Base-by-base conservation (phyloP, 139 green algal genomes). In the Coelastrella sp. region DNA sequence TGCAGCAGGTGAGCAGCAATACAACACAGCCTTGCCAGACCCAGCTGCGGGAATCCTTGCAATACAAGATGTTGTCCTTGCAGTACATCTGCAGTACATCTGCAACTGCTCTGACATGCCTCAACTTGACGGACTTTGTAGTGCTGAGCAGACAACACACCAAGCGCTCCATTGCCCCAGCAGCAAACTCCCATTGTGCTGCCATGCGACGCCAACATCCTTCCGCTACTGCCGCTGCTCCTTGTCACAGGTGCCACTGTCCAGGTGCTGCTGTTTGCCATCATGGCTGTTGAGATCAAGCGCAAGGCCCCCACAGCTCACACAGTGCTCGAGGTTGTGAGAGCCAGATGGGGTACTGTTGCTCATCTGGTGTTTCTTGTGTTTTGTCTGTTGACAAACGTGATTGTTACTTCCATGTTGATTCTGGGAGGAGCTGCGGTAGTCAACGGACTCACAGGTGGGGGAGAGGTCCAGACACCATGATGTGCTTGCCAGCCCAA, bases 211-310 rank as follows among this genome's bases (percentile, higher is more conserved):
- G 17, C 67, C 0, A 23, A 64, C 27, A 21, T 21, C 35, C 37
- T 37, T 8, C 17, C 51, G 67, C 35, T 51, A 1, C 17, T 57
- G 4, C 37, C 35, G 35, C n/a, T n/a, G 2, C 17, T 48, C 2
- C 66, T 45, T 43, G 5, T 37, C 57, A 30, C 91, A 15, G 96
- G 96, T 40, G 96, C 96, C 32, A 98, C 96, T 8, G 91, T 98
- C 32, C 96, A 98, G 88, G 92, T 98, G 84, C 90, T 98, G 64
- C 94, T 99, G 38, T 98, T 98, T 71, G 94, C 94, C 73, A 93
- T 98, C 59, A 89, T 99, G 27, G 95, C 96, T n/a, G 94, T 99
- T 30, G 91, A 99, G 88, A 92, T 99, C 86, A 99, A 99, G 93
- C 92, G 93, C 67, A 98, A 98, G 85, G 79, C 79, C 0, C 79